phyloP scores from a whole-genome alignment of 2,329 filamentous ascomycete species.

The Aureobasidium pullulans region DNA sequence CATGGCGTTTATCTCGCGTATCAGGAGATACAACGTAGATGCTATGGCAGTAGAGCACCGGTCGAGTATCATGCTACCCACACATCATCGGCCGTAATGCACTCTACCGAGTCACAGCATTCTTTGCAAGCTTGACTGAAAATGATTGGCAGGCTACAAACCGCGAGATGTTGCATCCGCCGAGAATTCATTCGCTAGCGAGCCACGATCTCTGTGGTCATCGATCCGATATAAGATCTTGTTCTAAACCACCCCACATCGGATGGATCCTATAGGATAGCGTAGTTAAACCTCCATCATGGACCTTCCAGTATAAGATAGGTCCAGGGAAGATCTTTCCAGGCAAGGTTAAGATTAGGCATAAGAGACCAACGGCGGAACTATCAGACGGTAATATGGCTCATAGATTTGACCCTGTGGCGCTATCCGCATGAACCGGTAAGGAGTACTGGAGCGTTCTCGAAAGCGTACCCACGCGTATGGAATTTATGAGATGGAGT shows the following conservation, averaged over 20 bases:
- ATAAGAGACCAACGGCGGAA: neutral
- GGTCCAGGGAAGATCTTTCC: neutral
- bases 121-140: no score
- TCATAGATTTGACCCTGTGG: neutral
- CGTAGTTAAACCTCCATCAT: neutral
- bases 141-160: neutral
- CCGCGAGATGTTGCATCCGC: neutral
- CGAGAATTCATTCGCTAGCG: no score
- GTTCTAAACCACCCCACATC: neutral
- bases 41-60: neutral
- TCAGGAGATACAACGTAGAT: neutral
- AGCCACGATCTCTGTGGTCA: neutral
- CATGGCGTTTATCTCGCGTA: neutral
- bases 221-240: neutral
- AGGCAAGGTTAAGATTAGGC: neutral
- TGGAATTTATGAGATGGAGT: neutral
- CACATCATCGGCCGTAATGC: neutral
- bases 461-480: neutral
- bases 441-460: no score
- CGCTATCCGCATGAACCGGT: neutral
- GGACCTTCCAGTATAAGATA: neutral
- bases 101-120: neutral
- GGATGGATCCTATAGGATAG: neutral
- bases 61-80: no score
- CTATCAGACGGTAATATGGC: neutral